These are phyloP conservation scores for Geopyxis carbonaria DNA, from an alignment of 495 filamentous ascomycete genomes.

Conservation along the genomic window DNA sequence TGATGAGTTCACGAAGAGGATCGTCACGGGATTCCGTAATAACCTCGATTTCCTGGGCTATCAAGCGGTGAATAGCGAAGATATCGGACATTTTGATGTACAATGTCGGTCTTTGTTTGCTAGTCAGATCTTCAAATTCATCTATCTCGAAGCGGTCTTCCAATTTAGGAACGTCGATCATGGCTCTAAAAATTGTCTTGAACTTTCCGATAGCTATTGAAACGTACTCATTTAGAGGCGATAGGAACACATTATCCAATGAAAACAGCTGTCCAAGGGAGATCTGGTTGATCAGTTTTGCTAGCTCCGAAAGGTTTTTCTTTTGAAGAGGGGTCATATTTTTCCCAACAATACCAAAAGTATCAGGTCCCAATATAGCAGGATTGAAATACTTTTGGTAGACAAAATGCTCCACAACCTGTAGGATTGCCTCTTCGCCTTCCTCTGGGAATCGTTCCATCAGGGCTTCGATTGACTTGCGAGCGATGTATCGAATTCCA, in stretches of 20 bases:
- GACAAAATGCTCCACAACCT: slow-evolving; percentile 72
- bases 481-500: slow-evolving; percentile 73
- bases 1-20: slow-evolving; percentile 73
- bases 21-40: slow-evolving; percentile 72
- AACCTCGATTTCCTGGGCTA: slow-evolving; percentile 56
- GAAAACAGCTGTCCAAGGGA: slow-evolving; percentile 74
- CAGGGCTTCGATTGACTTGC: slow-evolving; percentile 67
- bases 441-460: slow-evolving; percentile 62
- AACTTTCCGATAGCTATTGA: slow-evolving; percentile 69
- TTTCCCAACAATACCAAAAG: slow-evolving; percentile 74
- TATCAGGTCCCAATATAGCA: slow-evolving; percentile 69
- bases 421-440: slow-evolving; percentile 56
- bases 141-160: slow-evolving; percentile 94
- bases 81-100: slow-evolving; percentile 98
- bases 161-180: slow-evolving; percentile 69
- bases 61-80: slow-evolving; percentile 82
- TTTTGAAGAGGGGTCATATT: slow-evolving; percentile 79
- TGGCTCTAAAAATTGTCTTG: slow-evolving; percentile 51
- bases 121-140: slow-evolving; percentile 93
- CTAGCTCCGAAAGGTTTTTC: slow-evolving; percentile 76
- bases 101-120: slow-evolving; percentile 83
- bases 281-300: slow-evolving; percentile 78
- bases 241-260: slow-evolving; percentile 85
- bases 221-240: slow-evolving; percentile 81
- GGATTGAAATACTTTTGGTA: slow-evolving; percentile 91